Conservation (phyloP, 257 asterid species). For the Phtheirospermum japonicum region DNA sequence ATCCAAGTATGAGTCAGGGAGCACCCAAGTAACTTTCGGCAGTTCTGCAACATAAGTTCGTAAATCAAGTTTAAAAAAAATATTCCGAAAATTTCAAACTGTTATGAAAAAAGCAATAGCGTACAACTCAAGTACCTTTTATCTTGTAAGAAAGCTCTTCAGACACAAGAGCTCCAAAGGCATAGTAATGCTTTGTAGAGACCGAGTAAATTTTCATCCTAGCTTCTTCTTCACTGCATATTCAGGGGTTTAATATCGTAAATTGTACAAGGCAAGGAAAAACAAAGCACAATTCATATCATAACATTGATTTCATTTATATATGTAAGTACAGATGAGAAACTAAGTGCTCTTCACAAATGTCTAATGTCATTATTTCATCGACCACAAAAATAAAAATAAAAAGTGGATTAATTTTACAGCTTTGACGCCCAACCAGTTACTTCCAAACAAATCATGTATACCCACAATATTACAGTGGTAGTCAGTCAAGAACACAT, state of each 20-base stretch:
- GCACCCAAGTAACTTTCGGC: constrained; percentile 86
- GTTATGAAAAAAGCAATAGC: not conserved
- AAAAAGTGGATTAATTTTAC: not conserved
- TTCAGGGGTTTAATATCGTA: no score
- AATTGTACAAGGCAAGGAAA: no score
- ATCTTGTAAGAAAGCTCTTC: constrained; percentile 86
- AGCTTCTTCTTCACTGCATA: constrained; percentile 83
- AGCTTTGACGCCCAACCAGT: not conserved
- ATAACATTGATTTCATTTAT: not conserved
- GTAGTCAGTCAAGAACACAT: no score
- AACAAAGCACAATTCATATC: no score
- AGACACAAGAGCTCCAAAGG: constrained; percentile 94
- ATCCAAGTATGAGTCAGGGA: constrained; percentile 95
- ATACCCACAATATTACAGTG: not conserved
- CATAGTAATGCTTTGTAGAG: constrained; percentile 80
- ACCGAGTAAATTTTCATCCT: constrained; percentile 89
- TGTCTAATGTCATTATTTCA: no score
- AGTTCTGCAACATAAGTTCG: constrained; percentile 49
- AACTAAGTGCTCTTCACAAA: not conserved
- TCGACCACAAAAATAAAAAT: not conserved
- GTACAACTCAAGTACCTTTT: constrained; percentile 42
- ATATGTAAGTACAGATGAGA: not conserved
- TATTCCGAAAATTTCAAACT: not conserved
- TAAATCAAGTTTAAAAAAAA: constrained; percentile 12
- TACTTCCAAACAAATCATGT: not conserved